These are phyloP conservation scores for Postia placenta DNA, from an alignment of 768 basidiomycete species.

Conservation along the genomic window DNA sequence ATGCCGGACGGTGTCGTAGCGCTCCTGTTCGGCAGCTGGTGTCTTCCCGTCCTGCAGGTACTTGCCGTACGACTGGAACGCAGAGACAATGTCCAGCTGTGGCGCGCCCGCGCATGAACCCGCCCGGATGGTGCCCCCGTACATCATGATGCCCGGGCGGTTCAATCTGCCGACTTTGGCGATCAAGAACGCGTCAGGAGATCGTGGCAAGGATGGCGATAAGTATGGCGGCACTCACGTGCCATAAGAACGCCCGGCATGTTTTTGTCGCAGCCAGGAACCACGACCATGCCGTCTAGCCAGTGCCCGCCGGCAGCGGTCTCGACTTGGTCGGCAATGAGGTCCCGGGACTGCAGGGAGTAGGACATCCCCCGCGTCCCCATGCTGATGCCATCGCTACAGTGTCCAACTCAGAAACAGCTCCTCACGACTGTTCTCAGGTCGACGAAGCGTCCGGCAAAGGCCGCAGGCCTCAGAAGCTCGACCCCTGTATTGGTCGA, in stretches of 20 bases:
- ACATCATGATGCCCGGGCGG: slow-evolving; percentile 95
- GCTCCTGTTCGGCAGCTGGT: slow-evolving; percentile 69
- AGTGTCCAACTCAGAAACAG: no score
- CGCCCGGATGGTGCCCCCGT: slow-evolving; percentile 91
- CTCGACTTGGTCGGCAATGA: slow-evolving; percentile 97
- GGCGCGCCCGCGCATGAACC: slow-evolving; percentile 88
- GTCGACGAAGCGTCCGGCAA: no score
- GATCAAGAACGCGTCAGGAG: not conserved
- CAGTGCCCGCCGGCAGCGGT: slow-evolving; percentile 95
- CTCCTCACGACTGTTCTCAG: no score
- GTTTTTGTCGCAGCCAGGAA: slow-evolving; percentile 99
- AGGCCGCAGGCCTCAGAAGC: no score
- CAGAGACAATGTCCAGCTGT: slow-evolving; percentile 91
- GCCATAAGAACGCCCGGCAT: slow-evolving; percentile 99
- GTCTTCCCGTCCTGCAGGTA: slow-evolving; percentile 90
- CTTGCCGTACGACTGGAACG: slow-evolving; percentile 96
- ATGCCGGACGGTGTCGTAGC: slow-evolving; percentile 84
- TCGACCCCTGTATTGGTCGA: no score
- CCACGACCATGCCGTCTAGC: slow-evolving; percentile 95
- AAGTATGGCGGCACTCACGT: slow-evolving; percentile 37
- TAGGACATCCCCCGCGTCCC: slow-evolving; percentile 91
- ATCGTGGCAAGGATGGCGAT: not conserved
- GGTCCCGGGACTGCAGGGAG: slow-evolving; percentile 95
- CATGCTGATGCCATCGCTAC: slow-evolving; percentile 96
- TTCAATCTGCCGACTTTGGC: slow-evolving; percentile 83